These are phyloP conservation scores for Peronospora farinosa DNA, from an alignment of 352 stramenopile genomes.

Conservation along the genomic window DNA sequence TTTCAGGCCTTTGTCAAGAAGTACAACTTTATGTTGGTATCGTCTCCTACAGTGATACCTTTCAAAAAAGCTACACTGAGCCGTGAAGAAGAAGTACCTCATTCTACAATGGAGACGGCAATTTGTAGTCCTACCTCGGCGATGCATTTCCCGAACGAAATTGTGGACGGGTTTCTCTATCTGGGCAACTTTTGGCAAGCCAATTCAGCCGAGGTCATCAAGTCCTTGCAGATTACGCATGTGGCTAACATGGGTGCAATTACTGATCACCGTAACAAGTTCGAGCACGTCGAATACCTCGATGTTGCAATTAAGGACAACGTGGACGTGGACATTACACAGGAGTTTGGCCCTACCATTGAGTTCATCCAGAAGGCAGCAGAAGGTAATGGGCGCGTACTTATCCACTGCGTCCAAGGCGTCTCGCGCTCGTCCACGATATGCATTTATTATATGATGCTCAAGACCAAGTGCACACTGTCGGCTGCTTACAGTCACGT, in stretches of 20 bases:
- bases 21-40: slow-evolving; percentile 60
- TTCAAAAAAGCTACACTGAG: neutral
- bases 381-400: slow-evolving; percentile 34
- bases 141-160: slow-evolving; percentile 71
- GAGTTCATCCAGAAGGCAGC: slow-evolving; percentile 52
- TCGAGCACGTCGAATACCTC: slow-evolving; percentile 51
- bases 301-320: slow-evolving; percentile 59
- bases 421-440: slow-evolving; percentile 73
- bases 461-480: slow-evolving; percentile 58
- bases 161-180: slow-evolving; percentile 62
- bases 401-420: slow-evolving; percentile 81
- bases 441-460: slow-evolving; percentile 79
- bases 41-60: slow-evolving; percentile 5
- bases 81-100: slow-evolving; percentile 6
- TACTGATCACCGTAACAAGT: slow-evolving; percentile 48
- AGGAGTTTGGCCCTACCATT: slow-evolving; percentile 41
- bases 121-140: slow-evolving; percentile 7
- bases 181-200: slow-evolving; percentile 81
- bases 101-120: neutral
- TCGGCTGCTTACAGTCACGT: slow-evolving; percentile 77
- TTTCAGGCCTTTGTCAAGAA: slow-evolving; percentile 59
- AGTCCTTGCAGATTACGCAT: slow-evolving; percentile 58
- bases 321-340: slow-evolving; percentile 50
- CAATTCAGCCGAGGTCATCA: slow-evolving; percentile 48
- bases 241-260: slow-evolving; percentile 69